phyloP scores from a whole-genome alignment of 129 eudicot genomes.

The Daucus carota region DNA sequence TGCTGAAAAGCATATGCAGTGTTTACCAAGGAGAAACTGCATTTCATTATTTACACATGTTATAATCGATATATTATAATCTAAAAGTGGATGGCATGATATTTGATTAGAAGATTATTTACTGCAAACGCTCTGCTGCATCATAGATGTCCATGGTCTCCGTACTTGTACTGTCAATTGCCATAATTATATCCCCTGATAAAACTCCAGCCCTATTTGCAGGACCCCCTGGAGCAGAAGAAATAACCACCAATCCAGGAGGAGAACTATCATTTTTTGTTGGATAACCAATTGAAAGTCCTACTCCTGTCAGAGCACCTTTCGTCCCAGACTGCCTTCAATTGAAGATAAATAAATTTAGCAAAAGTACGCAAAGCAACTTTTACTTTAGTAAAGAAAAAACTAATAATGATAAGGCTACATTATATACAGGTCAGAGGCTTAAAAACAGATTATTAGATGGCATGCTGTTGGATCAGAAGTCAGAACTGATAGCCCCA shows the following conservation, averaged over 20 bases:
- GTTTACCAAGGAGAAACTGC: neutral
- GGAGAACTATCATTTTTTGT: constrained; percentile 48
- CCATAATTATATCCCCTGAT: constrained; percentile 75
- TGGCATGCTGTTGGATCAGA: neutral
- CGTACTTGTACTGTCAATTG: constrained; percentile 61
- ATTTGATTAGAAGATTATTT: constrained; percentile 18
- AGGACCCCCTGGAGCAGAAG: constrained; percentile 96
- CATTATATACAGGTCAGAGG: neutral
- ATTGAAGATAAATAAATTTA: constrained; percentile 31
- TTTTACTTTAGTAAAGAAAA: neutral
- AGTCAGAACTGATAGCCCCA: neutral
- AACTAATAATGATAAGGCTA: neutral
- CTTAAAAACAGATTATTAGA: neutral
- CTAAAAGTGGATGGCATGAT: neutral
- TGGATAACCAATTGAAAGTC: constrained; percentile 92
- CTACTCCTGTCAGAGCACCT: constrained; percentile 85
- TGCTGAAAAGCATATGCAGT: neutral
- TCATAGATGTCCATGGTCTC: constrained; percentile 90
- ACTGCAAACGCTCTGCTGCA: constrained; percentile 97
- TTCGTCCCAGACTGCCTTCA: constrained; percentile 99
- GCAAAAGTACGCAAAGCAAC: neutral
- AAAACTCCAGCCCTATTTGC: constrained; percentile 72
- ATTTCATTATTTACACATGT: neutral
- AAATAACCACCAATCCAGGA: constrained; percentile 80
- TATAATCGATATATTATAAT: neutral